Percentiles rank a stretch among this genome's conserved stretches.
Evolutionary conservation across 192 early-diverging fungal genomes (phyloP).

Genomic region (Backusella sp.): DNA sequence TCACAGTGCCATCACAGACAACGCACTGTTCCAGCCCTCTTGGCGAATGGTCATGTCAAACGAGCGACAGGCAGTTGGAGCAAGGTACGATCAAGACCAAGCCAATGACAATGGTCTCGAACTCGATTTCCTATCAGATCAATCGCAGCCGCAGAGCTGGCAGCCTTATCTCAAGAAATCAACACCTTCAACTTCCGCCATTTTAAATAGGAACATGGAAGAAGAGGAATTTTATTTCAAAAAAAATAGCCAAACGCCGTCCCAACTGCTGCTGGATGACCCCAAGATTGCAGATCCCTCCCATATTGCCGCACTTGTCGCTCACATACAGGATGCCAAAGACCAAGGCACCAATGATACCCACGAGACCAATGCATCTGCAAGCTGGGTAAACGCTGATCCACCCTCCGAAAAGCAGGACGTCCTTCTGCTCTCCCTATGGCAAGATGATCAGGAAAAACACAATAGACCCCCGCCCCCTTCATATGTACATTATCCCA

Average conservation of each 20-base stretch:
- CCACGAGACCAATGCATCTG: not conserved
- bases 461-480: not conserved
- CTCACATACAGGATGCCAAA: conserved; percentile 9
- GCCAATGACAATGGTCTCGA: not conserved
- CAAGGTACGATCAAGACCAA: not conserved
- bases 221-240: not conserved
- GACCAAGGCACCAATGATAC: not conserved
- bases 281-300: conserved; percentile 6
- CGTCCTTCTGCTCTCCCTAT: not conserved
- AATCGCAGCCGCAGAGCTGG: not conserved
- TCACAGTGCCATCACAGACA: not conserved
- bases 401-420: not conserved
- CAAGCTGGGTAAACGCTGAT: not conserved
- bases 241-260: not conserved
- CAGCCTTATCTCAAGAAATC: conserved; percentile 8
- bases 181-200: conserved; percentile 5
- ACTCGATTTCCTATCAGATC: not conserved
- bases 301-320: conserved; percentile 9
- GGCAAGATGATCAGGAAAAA: not conserved
- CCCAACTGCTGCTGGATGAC: not conserved
- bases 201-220: not conserved
- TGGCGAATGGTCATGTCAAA: not conserved
- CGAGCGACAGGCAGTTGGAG: not conserved
- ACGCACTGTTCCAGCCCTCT: not conserved
- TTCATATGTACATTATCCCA: conserved; percentile 17